These are phyloP conservation scores for Microglena sp. DNA, from an alignment of 139 green algal species.

Conservation along the genomic window DNA sequence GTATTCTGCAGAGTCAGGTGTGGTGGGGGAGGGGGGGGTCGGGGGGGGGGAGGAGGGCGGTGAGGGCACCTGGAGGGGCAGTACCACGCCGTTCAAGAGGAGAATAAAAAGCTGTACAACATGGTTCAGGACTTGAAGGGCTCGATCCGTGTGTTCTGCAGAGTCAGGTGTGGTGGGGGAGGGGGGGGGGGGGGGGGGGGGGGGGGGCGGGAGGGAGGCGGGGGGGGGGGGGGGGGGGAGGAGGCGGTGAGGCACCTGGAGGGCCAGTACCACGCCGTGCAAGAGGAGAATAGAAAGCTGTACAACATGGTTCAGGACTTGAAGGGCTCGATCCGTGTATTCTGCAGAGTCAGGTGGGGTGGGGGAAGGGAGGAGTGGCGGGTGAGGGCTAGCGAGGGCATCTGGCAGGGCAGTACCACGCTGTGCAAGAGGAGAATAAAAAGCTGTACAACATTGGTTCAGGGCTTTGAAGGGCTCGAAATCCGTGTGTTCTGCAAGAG, in stretches of 20 bases:
- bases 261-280: too few relatives aligned
- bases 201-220: too few relatives aligned
- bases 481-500: conserved; percentile 88
- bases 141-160: conserved; percentile 81
- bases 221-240: too few relatives aligned
- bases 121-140: conserved; percentile 77
- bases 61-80: too few relatives aligned
- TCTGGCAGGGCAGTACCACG: too few relatives aligned
- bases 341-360: conserved; percentile 63
- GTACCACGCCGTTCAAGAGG: conserved; percentile 26
- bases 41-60: too few relatives aligned
- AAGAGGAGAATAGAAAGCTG: conserved; percentile 67
- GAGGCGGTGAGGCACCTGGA: too few relatives aligned
- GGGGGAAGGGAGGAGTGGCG: too few relatives aligned
- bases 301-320: conserved; percentile 87
- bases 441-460: conserved; percentile 79
- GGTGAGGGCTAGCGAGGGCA: too few relatives aligned
- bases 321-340: conserved; percentile 78
- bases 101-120: conserved; percentile 83
- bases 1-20: conserved; percentile 79
- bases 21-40: too few relatives aligned
- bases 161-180: conserved; percentile 59
- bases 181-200: too few relatives aligned
- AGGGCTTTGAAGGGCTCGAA: conserved; percentile 74
- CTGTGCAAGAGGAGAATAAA: conserved; percentile 55